phyloP scores from a whole-genome alignment of 768 basidiomycete species.

The Leccinum boreale region DNA sequence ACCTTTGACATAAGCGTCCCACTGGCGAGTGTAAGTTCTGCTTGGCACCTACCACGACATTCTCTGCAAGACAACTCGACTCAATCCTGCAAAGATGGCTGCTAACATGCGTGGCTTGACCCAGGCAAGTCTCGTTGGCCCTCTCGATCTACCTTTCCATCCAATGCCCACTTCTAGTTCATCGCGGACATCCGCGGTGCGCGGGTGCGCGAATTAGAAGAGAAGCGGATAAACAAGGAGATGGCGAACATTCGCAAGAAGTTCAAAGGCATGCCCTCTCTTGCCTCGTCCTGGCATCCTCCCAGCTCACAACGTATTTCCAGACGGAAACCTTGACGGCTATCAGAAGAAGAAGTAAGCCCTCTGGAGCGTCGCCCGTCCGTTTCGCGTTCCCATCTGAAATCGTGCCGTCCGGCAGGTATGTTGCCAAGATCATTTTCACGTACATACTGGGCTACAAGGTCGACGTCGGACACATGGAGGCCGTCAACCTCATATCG shows the following conservation, averaged over 20 bases:
- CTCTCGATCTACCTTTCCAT: not conserved
- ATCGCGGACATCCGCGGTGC: conserved; percentile 99
- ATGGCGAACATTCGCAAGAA: conserved; percentile 99
- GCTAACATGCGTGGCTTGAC: conserved; percentile 90
- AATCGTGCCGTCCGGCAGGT: conserved; percentile 45
- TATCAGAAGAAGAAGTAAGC: conserved; percentile 91
- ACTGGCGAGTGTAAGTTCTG: not conserved
- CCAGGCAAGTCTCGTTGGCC: conserved; percentile 53
- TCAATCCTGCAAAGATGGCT: conserved; percentile 55
- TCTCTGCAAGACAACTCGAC: not conserved
- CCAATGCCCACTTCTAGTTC: conserved; percentile 54
- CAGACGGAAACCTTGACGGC: conserved; percentile 83
- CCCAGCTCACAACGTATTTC: conserved; percentile 5
- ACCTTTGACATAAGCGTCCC: conserved; percentile 4
- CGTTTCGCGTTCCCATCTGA: conserved; percentile 14
- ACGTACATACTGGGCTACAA: conserved; percentile 99
- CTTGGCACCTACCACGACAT: not conserved
- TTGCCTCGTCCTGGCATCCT: conserved; percentile 4
- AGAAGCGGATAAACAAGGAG: conserved; percentile 99
- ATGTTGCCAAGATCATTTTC: conserved; percentile 98
- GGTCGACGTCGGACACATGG: conserved; percentile 99
- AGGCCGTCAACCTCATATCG: conserved; percentile 96
- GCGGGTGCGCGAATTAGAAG: conserved; percentile 92
- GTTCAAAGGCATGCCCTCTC: conserved; percentile 73
- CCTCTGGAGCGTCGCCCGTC: conserved; percentile 7